Evolutionary conservation across 768 basidiomycete genomes (phyloP), one percentile per base, ranked within the genome.

Genomic region (Lyophyllum decastes): DNA sequence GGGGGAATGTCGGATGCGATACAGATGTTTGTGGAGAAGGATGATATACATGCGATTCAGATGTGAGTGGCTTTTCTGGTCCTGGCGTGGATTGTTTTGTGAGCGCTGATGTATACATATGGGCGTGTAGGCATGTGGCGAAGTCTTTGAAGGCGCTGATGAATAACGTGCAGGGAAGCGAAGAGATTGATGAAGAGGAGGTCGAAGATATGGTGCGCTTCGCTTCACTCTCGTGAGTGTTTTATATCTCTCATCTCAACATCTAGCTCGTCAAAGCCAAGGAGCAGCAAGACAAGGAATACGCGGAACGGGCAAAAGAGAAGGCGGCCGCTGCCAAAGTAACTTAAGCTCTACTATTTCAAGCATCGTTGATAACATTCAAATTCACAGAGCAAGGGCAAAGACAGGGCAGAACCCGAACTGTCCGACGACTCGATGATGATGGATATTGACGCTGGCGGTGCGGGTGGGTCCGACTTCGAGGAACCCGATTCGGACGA

Each of bases 21-120:
- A 52, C 88, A 92, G 76, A 82, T 88, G 72, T 98, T 92, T 73
- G 95, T 99, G 58, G 95, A 98, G 72, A 99, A 99, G 79, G 96
- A 98, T 67, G 95, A 97, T 71, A 87, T 85, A 26, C 91, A 95
- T 76, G 94, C 96, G 9, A 96, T 99, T 68, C 84, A 87, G 62
- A 82, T 78, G 94, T 95, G 62, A 62, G 90, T 82, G 33, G 5
- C 17, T 30, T 33, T 19, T 50, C 27, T 41, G 5, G 41, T 38
- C 27, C 33, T n/a, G n/a, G n/a, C n/a, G n/a, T n/a, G n/a, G n/a
- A n/a, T n/a, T n/a, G n/a, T n/a, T n/a, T n/a, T n/a, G n/a, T n/a
- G n/a, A n/a, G n/a, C n/a, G 43, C 52, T 60, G 43, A 57, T 51
- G 53, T 5, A 10, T 4, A 30, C 30, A 19, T 52, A 43, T 17